A percentile compares a stretch with the other conserved stretches of the same genome.
Evolutionary conservation across 306 rosid genomes (phyloP).

Genomic region (Prunus armeniaca): DNA sequence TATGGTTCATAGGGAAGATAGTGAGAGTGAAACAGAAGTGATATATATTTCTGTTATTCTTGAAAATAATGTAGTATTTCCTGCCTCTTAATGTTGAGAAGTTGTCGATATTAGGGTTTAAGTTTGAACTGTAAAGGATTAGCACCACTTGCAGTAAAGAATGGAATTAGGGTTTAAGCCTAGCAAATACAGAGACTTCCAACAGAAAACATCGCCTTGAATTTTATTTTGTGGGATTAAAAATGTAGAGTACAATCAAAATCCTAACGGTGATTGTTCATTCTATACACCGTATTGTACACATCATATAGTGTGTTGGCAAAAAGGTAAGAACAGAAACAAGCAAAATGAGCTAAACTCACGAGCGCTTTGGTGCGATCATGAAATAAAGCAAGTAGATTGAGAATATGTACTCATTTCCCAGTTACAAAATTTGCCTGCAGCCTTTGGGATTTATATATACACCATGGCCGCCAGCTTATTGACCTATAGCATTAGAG

Average conservation of each 20-base stretch:
- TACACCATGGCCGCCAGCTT: not conserved
- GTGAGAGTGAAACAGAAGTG: not conserved
- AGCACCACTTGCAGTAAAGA: no score
- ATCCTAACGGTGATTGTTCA: not conserved
- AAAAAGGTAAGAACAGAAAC: no score
- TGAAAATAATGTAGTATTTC: no score
- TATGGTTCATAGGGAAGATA: not conserved
- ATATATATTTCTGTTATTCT: not conserved
- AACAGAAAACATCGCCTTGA: not conserved
- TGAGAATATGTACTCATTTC: not conserved
- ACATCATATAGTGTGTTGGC: not conserved
- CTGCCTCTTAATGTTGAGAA: no score
- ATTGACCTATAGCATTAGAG: not conserved
- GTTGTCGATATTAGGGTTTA: no score
- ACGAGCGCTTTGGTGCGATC: not conserved
- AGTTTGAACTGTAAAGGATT: no score
- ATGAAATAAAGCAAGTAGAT: not conserved
- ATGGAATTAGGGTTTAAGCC: no score
- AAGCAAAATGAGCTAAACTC: not conserved
- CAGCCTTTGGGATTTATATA: not conserved
- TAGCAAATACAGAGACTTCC: not conserved
- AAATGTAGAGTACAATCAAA: not conserved
- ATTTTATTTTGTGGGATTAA: not conserved
- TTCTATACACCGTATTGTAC: not conserved
- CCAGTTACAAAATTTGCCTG: conserved; percentile 8